Percentiles rank a stretch among this genome's conserved stretches.
Conservation (phyloP, 2,329 filamentous ascomycete species). For the Nectriaceae sp. region DNA sequence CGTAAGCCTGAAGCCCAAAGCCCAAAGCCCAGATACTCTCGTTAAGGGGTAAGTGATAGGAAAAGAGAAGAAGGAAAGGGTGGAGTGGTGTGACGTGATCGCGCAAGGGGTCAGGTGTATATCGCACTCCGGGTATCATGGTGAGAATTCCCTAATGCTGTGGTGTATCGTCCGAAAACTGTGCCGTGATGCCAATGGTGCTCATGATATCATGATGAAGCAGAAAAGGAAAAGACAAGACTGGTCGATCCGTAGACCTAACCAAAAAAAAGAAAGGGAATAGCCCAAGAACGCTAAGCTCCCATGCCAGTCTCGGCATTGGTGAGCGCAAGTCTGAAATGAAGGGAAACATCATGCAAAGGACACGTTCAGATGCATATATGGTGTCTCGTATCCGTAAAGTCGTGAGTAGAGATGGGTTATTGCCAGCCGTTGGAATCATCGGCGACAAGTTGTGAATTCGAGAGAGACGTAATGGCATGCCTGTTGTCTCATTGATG, state of each 20-base stretch:
- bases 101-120: conserved; percentile 31
- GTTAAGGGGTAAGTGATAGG: too few species aligned
- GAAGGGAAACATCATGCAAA: conserved; percentile 12
- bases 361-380: conserved; percentile 17
- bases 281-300: too few species aligned
- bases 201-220: conserved; percentile 20
- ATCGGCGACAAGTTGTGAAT: not conserved
- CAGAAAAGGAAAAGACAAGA: conserved; percentile 10
- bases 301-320: too few species aligned
- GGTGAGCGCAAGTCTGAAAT: conserved; percentile 11
- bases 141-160: conserved; percentile 37
- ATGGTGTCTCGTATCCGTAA: conserved; percentile 12
- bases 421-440: not conserved
- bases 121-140: conserved; percentile 45
- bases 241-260: too few species aligned
- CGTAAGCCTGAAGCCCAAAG: conserved; percentile 14
- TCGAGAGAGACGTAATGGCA: not conserved
- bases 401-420: conserved; percentile 16
- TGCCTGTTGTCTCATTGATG: not conserved
- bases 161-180: conserved; percentile 36
- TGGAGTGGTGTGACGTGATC: conserved; percentile 42
- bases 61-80: conserved; percentile 27
- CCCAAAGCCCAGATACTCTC: too few species aligned
- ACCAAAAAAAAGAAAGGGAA: conserved; percentile 7
- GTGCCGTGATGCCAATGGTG: conserved; percentile 34